phyloP scores from a whole-genome alignment of 371 early-diverging fungal genomes.

The Rhizomucor miehei region DNA sequence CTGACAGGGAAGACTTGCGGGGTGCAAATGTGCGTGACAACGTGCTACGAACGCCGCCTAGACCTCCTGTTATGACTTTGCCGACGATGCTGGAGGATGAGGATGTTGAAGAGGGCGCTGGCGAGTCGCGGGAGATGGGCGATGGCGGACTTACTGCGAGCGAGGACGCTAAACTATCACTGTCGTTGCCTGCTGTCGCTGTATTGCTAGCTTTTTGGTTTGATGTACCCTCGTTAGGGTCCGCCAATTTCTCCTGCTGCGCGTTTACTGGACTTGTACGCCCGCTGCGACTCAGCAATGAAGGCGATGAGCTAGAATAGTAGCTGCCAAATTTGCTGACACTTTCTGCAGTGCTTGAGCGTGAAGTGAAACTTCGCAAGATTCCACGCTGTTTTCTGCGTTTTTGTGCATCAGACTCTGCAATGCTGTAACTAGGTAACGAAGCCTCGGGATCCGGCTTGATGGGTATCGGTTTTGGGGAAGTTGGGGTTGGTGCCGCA shows the following conservation, averaged over 20 bases:
- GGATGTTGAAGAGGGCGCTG: constrained; percentile 3
- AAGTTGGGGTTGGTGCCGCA: constrained; percentile 21
- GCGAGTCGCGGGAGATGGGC: neutral
- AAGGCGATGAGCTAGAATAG: neutral
- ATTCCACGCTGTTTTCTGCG: constrained; percentile 21
- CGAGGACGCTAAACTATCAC: neutral
- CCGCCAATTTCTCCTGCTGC: neutral
- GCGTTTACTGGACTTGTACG: neutral
- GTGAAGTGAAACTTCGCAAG: constrained; percentile 35
- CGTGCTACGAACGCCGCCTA: constrained; percentile 7
- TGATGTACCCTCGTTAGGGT: neutral
- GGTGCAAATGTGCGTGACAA: constrained; percentile 25
- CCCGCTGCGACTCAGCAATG: neutral
- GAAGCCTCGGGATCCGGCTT: constrained; percentile 25
- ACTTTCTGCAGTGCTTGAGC: constrained; percentile 5
- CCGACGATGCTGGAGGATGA: constrained; percentile 5
- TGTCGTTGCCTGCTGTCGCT: neutral
- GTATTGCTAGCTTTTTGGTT: neutral
- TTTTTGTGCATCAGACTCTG: constrained; percentile 4
- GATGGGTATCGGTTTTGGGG: constrained; percentile 17
- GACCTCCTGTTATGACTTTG: constrained; percentile 1
- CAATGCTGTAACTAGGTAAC: constrained; percentile 18
- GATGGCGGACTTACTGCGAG: neutral
- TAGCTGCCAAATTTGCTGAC: neutral
- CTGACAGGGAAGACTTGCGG: neutral